These are phyloP conservation scores for Elsinoe ampelina DNA, from an alignment of 2,329 filamentous ascomycete species.

Conservation along the genomic window DNA sequence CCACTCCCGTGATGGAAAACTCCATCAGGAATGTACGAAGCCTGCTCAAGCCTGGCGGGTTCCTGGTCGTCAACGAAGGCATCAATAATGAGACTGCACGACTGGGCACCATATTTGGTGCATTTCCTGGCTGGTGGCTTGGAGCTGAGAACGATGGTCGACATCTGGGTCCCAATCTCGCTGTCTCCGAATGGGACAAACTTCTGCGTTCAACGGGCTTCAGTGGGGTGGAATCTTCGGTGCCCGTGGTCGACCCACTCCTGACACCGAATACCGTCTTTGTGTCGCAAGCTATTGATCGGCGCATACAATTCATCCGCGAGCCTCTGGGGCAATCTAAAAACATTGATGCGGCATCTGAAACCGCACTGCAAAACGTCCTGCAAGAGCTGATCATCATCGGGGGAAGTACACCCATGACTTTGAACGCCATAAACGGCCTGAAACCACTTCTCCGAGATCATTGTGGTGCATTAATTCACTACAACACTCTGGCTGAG, in stretches of 20 bases:
- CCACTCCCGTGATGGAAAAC: slow-evolving; percentile 19
- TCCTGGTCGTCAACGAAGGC: slow-evolving; percentile 20
- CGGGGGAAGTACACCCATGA: background rate
- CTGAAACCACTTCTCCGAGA: background rate
- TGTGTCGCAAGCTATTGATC: slow-evolving; percentile 12
- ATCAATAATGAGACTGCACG: slow-evolving; percentile 24
- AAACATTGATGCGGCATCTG: background rate
- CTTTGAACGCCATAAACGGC: background rate
- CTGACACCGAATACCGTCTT: slow-evolving; percentile 4
- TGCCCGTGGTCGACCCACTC: background rate
- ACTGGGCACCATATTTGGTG: slow-evolving; percentile 24
- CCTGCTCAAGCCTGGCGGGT: slow-evolving; percentile 23
- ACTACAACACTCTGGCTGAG: background rate
- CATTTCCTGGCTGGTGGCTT: slow-evolving; percentile 31
- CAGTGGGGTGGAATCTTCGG: slow-evolving; percentile 24
- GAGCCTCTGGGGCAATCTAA: background rate
- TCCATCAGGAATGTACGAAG: slow-evolving; percentile 20
- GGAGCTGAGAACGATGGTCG: slow-evolving; percentile 24
- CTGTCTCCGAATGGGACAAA: slow-evolving; percentile 26
- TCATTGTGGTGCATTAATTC: background rate
- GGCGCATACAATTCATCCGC: slow-evolving; percentile 9
- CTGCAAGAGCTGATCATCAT: background rate
- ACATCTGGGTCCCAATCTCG: slow-evolving; percentile 22
- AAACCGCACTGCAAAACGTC: background rate
- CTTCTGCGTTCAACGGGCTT: slow-evolving; percentile 27